Percentiles rank a stretch among this genome's conserved stretches.
Conservation (phyloP, 345 rosid species). For the Populus tremula region DNA sequence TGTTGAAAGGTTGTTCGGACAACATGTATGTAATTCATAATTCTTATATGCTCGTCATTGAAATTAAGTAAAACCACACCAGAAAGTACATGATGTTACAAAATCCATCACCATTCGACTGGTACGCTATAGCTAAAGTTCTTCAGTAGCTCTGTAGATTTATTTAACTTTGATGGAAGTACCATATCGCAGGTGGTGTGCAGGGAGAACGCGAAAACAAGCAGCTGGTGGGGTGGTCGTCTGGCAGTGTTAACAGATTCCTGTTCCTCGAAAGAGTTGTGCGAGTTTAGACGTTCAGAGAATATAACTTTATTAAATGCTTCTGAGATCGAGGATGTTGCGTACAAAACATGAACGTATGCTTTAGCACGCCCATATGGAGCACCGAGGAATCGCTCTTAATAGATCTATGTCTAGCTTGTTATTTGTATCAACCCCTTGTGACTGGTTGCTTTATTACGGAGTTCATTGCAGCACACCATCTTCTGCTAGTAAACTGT, state of each 20-base stretch:
- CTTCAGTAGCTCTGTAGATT: too few species aligned
- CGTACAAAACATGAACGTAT: slow-evolving; percentile 76
- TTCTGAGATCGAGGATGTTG: slow-evolving; percentile 73
- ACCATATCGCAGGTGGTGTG: slow-evolving; percentile 55
- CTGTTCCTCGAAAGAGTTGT: slow-evolving; percentile 84
- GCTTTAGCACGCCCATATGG: slow-evolving; percentile 92
- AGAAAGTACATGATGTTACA: too few species aligned
- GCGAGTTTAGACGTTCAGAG: slow-evolving; percentile 39
- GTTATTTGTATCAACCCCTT: background rate
- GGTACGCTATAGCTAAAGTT: slow-evolving; percentile 45
- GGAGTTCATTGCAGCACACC: background rate
- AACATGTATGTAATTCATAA: too few species aligned
- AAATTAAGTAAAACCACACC: too few species aligned
- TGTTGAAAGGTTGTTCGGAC: too few species aligned
- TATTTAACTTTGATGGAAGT: slow-evolving; percentile 7
- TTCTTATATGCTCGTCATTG: too few species aligned
- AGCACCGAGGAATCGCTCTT: slow-evolving; percentile 60
- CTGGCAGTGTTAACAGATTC: slow-evolving; percentile 65
- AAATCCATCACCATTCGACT: slow-evolving; percentile 92
- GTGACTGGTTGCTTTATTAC: background rate
- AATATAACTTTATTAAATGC: slow-evolving; percentile 66
- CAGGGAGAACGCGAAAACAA: slow-evolving; percentile 80
- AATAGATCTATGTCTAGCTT: background rate
- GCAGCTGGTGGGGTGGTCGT: slow-evolving; percentile 99
- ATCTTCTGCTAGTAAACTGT: too few species aligned